Evolutionary conservation across 164 flowering plant genomes (phyloP).

Genomic region (Vitis rotundifolia): DNA sequence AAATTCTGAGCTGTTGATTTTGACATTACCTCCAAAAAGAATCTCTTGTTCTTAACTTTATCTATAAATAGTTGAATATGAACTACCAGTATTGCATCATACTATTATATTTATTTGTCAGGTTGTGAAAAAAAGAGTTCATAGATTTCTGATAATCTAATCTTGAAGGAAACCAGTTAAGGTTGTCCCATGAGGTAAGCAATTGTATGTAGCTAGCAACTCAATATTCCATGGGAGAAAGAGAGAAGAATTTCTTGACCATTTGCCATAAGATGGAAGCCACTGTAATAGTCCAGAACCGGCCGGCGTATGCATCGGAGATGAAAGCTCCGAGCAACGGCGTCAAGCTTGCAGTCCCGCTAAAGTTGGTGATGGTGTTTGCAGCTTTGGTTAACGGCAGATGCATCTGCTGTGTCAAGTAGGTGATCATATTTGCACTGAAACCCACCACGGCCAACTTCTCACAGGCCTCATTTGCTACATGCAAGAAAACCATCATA

Average conservation of each 20-base stretch:
- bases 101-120: too few relatives aligned
- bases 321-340: conserved; percentile 88
- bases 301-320: conserved; percentile 81
- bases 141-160: background rate
- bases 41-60: background rate
- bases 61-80: too few relatives aligned
- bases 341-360: conserved; percentile 85
- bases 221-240: background rate
- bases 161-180: background rate
- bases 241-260: conserved; percentile 27
- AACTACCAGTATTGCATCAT: too few relatives aligned
- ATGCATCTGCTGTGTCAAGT: conserved; percentile 76
- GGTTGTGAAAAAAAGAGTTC: too few relatives aligned
- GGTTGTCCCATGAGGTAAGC: background rate
- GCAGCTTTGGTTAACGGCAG: conserved; percentile 91
- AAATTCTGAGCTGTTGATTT: background rate
- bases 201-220: background rate
- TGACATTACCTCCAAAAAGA: background rate
- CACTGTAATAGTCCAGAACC: conserved; percentile 86
- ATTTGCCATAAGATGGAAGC: conserved; percentile 83
- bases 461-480: conserved; percentile 89
- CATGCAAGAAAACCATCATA: conserved; percentile 6
- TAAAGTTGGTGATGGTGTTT: conserved; percentile 85
- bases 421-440: conserved; percentile 77
- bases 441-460: conserved; percentile 95